Evolutionary conservation across 306 rosid genomes (phyloP).

Genomic region (Psophocarpus tetragonolobus): DNA sequence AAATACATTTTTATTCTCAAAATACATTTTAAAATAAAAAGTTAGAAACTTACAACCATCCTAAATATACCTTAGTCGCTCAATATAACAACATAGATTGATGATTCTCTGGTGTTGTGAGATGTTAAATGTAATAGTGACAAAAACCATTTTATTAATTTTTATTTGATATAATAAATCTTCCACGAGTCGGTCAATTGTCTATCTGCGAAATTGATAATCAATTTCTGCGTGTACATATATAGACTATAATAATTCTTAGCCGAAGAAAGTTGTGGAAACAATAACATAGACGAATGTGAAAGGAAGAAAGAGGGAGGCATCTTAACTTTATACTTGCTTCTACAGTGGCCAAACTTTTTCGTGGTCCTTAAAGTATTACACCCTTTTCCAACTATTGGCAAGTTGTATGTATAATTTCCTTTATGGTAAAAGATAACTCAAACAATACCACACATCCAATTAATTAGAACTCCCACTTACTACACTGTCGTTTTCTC

Average conservation of each 20-base stretch:
- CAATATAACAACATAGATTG: no score
- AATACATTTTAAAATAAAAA: no score
- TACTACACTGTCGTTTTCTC: conserved; percentile 2
- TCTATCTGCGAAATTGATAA: not conserved
- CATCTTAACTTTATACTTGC: conserved; percentile 26
- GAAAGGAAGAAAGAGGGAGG: conserved; percentile 13
- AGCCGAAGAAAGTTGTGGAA: not conserved
- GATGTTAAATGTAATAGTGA: no score
- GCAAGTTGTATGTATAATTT: conserved; percentile 6
- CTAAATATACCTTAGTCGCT: no score
- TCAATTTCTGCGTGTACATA: not conserved
- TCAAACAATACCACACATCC: not conserved
- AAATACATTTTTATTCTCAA: no score
- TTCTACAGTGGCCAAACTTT: conserved; percentile 21
- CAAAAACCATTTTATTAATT: no score
- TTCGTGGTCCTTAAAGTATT: conserved; percentile 32
- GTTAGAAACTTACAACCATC: no score
- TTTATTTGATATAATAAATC: not conserved
- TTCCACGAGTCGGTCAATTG: not conserved
- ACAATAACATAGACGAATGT: not conserved
- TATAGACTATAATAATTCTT: not conserved
- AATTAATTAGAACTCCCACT: conserved; percentile 11
- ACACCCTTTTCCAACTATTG: conserved; percentile 20
- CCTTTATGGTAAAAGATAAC: conserved; percentile 8
- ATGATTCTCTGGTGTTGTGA: no score